Percentiles rank a stretch among this genome's conserved stretches.
These are phyloP conservation scores for Pythium folliculosum DNA, from an alignment of 352 stramenopile genomes.

Conservation along the genomic window DNA sequence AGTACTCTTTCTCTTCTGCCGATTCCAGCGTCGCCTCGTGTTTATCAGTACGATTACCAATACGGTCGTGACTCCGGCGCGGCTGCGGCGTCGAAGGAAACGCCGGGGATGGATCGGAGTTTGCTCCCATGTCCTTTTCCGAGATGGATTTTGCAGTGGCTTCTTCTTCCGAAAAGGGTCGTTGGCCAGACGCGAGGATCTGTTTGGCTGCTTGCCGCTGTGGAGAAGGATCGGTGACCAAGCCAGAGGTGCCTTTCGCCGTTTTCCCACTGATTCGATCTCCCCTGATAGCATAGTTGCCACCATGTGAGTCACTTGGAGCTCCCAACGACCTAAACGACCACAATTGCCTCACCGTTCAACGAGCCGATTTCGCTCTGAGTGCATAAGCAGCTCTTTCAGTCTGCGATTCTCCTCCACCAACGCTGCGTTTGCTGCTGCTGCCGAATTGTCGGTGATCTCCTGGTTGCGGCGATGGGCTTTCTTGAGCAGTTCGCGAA, in stretches of 20 bases:
- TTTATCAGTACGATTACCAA: not conserved
- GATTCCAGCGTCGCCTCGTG: not conserved
- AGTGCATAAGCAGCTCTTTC: conserved; percentile 60
- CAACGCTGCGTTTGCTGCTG: conserved; percentile 46
- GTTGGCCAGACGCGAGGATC: conserved; percentile 13
- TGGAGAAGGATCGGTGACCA: not conserved
- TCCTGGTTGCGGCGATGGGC: conserved; percentile 39
- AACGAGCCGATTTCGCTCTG: conserved; percentile 43
- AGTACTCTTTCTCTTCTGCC: conserved; percentile 23
- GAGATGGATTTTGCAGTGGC: not conserved
- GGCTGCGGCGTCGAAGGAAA: conserved; percentile 4
- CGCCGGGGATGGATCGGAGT: not conserved
- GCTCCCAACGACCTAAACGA: not conserved
- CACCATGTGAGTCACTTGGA: not conserved
- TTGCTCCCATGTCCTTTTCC: not conserved
- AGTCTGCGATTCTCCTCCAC: conserved; percentile 64
- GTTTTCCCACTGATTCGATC: not conserved
- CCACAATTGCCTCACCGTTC: conserved; percentile 36
- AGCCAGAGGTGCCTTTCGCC: not conserved
- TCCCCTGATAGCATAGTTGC: not conserved
- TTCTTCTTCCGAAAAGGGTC: conserved; percentile 27
- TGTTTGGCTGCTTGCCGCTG: conserved; percentile 21
- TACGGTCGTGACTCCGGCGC: not conserved
- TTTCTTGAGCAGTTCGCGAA: conserved; percentile 54
- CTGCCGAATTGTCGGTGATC: conserved; percentile 26